Evolutionary conservation across 176 grass and related monocot species (phyloP).

Genomic region (Cenchrus americanus): DNA sequence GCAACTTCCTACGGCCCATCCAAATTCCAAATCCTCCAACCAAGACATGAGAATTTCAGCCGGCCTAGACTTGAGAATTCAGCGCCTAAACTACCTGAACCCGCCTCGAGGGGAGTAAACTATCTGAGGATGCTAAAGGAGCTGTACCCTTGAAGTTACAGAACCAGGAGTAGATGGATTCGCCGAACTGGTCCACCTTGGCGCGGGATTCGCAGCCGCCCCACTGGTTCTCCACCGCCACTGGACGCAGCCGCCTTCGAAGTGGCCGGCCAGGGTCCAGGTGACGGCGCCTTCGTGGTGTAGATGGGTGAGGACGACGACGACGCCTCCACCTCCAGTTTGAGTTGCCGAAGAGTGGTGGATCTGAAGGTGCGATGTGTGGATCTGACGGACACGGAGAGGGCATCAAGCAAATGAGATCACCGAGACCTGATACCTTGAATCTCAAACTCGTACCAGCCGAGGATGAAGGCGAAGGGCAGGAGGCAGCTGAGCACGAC

Average conservation of each 20-base stretch:
- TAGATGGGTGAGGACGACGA: too few relatives aligned
- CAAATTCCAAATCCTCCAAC: background rate
- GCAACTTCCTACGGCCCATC: background rate
- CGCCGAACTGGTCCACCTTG: slow-evolving; percentile 63
- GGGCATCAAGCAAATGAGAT: too few relatives aligned
- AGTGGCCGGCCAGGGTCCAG: too few relatives aligned
- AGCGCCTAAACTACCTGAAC: background rate
- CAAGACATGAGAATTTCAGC: background rate
- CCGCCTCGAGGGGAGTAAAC: background rate
- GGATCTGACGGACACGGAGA: too few relatives aligned
- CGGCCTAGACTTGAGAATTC: background rate
- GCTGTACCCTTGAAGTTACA: slow-evolving; percentile 54
- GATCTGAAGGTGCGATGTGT: too few relatives aligned
- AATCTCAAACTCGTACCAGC: too few relatives aligned
- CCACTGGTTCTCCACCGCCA: slow-evolving; percentile 84
- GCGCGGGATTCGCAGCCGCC: slow-evolving; percentile 57
- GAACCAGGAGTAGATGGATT: slow-evolving; percentile 72
- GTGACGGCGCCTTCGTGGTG: too few relatives aligned
- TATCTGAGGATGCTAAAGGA: background rate
- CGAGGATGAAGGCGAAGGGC: slow-evolving; percentile 88
- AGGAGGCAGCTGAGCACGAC: slow-evolving; percentile 72
- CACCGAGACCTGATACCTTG: too few relatives aligned
- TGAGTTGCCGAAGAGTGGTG: too few relatives aligned
- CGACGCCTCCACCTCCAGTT: too few relatives aligned
- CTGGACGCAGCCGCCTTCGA: too few relatives aligned